Base-by-base conservation (phyloP, 1,284 basidiomycete genomes). In the Cerrena zonata region DNA sequence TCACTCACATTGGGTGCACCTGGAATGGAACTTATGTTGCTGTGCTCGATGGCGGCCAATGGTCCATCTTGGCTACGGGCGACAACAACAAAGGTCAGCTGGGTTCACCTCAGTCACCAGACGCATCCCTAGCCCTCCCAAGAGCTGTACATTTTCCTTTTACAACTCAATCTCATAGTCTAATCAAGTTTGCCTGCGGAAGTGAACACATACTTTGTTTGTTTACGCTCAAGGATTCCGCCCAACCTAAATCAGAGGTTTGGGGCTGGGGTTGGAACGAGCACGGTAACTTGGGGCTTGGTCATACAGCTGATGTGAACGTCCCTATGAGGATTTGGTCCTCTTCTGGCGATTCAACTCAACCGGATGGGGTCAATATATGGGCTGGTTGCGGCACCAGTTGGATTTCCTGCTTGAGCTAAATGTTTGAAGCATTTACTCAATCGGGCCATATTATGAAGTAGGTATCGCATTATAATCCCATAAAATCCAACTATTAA, bases 221-320 rank as follows among this genome's bases (percentile, higher is more conserved):
- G 24, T 48, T 63, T 27, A 19, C 43, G 1, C 21, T 42, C 13
- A 11, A 52, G 3, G 53, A 54, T n/a, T 30, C 48, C 11, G 41
- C 45, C 19, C 49, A 48, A n/a, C 19, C 24, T 18, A 73, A 73
- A 50, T 59, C 57, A 3, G 77, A 79, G 54, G 77, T 93, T 1
- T 88, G 80, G 78, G 86, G 80, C 0, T 94, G 92, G 86, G 93
- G 93, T 0, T 95, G 93, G 93, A 96, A 95, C 65, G 93, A 96
- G 66, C 93, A 95, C 63, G 93, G 93, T 11, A 96, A 94, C 66
- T 73, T 95, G 13, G 91, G 88, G 0, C 61, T 80, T 23, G 85
- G 83, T 0, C 71, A 76, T 47, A 78, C 76, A 3, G 66, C 74
- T 3, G 83, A 89, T 57, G 66, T 76, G 10, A 62, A 69, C 36